Evolutionary conservation across 305 asterid species (phyloP).

Genomic region (Andrographis paniculata): DNA sequence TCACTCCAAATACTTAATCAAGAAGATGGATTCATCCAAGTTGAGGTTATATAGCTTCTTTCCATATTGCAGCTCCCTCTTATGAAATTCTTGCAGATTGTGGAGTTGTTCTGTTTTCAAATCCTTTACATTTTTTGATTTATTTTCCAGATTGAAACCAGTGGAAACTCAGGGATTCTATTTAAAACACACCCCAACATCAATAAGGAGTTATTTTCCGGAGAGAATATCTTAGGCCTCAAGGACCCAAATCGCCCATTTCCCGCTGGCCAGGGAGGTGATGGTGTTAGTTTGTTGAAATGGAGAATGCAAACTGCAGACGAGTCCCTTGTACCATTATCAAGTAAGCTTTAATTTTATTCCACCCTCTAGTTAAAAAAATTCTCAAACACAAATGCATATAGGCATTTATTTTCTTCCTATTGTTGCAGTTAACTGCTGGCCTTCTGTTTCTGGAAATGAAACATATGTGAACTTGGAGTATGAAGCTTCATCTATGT

Average conservation of each 20-base stretch:
- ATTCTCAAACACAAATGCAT: background rate
- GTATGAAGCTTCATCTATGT: slow-evolving; percentile 68
- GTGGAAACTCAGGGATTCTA: slow-evolving; percentile 59
- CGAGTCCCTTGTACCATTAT: slow-evolving; percentile 75
- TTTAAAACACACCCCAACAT: slow-evolving; percentile 84
- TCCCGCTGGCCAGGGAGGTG: slow-evolving; percentile 66
- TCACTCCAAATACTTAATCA: slow-evolving; percentile 74
- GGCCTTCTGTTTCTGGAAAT: slow-evolving; percentile 86
- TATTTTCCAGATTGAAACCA: slow-evolving; percentile 59
- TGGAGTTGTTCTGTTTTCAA: too few relatives aligned
- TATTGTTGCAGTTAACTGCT: slow-evolving; percentile 69
- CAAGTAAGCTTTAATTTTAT: slow-evolving; percentile 46
- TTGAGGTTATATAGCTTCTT: slow-evolving; percentile 52
- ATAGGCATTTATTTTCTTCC: background rate
- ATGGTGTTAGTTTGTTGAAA: slow-evolving; percentile 64
- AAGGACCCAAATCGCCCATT: slow-evolving; percentile 74
- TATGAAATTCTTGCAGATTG: background rate
- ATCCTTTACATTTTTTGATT: background rate
- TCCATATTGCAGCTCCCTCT: slow-evolving; percentile 1
- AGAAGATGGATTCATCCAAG: slow-evolving; percentile 83
- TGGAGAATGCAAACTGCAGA: slow-evolving; percentile 93
- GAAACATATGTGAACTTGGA: slow-evolving; percentile 81
- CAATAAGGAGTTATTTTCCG: slow-evolving; percentile 67
- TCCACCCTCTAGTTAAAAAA: background rate
- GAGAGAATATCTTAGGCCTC: slow-evolving; percentile 64